Evolutionary conservation across 768 basidiomycete species (phyloP), one percentile per base, ranked within the genome.

Genomic region (Lactarius indigo): DNA sequence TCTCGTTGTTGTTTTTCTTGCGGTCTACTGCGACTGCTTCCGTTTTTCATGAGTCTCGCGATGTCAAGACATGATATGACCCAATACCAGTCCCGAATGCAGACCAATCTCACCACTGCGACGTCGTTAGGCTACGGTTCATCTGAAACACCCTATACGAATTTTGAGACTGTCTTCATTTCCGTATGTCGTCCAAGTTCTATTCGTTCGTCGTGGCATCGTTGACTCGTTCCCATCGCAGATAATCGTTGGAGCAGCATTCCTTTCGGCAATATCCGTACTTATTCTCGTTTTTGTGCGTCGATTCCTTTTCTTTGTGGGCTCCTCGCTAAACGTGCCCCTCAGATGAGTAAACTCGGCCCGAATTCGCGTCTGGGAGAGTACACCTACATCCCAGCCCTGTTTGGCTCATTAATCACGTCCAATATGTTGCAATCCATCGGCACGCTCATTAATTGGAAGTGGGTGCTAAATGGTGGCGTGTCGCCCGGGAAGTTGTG

Each of bases 381-480:
- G 15, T 64, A 71, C 35, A 75, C 72, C 6, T 72, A 77, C 58
- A 66, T 77, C 50, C 67, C 73, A 39, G 68, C 75, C 13, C 69
- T 75, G 55, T 75, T 77, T 44, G 66, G 72, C 37, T 79, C 75
- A 3, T 71, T 79, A 13, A 61, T 79, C 15, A 30, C 72, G 28
- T 70, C 78, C 57, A 79, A 78, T 61, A 20, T 76, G 42, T 37
- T 78, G 41, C 78, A 79, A 59, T 71, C 75, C 39, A 64, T 76
- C 15, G 77, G 76, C 10, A 73, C 77, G 1, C 59, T 76, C 44
- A 61, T 79, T 20, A 76, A 76, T 69, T 41, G 64, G 10, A 66
- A 64, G 31, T 79, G 78, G 78, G 68, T 77, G 5, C 12, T 50
- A 12, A 59, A 73, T 1, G 74, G 76, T 33, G 67, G 57, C 5